Conservation (phyloP, 108 stramenopile species). For the Hondaea fermentalgiana region DNA sequence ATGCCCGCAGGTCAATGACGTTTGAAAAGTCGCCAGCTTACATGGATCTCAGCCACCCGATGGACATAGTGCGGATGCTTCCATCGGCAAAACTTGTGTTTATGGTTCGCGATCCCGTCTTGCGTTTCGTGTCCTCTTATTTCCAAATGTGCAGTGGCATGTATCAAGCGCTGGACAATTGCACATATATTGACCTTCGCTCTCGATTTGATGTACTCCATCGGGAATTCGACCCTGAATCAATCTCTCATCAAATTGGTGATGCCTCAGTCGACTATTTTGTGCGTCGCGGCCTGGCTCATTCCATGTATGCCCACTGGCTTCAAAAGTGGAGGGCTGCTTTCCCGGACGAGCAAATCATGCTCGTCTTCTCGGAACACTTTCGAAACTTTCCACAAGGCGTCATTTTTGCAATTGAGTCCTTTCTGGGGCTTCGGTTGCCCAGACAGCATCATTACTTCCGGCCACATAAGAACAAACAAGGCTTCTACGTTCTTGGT, state of each 20-base stretch:
- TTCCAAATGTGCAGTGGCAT: neutral
- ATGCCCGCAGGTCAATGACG: neutral
- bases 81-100: neutral
- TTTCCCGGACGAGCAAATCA: neutral
- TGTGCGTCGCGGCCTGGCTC: neutral
- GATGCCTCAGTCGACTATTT: neutral
- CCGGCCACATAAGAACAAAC: neutral
- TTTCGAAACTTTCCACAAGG: neutral
- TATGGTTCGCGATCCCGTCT: neutral
- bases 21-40: constrained; percentile 14
- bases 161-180: neutral
- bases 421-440: neutral
- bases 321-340: neutral
- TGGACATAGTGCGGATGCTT: neutral
- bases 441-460: neutral
- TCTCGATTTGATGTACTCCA: neutral
- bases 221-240: neutral
- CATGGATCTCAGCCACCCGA: neutral
- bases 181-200: neutral
- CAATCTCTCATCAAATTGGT: neutral
- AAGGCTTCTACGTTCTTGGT: neutral
- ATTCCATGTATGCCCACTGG: neutral
- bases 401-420: neutral
- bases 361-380: neutral
- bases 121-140: neutral